These are phyloP conservation scores for Hanseniaspora occidentalis DNA, from an alignment of 805 yeast genomes.

Conservation along the genomic window DNA sequence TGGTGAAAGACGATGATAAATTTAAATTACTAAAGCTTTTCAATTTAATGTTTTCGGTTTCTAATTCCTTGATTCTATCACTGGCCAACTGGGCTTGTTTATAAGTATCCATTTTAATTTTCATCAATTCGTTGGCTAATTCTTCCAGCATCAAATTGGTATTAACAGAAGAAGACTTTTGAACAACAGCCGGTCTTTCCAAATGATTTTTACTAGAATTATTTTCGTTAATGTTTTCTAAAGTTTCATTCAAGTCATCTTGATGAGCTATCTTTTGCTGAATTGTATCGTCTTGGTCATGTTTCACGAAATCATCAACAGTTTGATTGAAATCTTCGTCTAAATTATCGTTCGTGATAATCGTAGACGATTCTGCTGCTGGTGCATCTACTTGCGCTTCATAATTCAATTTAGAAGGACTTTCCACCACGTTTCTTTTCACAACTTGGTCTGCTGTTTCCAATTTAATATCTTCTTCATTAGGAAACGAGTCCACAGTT, in stretches of 20 bases:
- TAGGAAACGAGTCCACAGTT: background rate
- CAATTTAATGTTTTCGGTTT: slow-evolving; percentile 23
- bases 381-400: too few relatives aligned
- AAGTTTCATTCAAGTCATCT: too few relatives aligned
- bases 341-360: too few relatives aligned
- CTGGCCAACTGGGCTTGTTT: slow-evolving; percentile 47
- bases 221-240: background rate
- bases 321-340: too few relatives aligned
- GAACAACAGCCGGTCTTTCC: slow-evolving; percentile 22
- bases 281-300: too few relatives aligned
- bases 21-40: slow-evolving; percentile 6
- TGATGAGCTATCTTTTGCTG: too few relatives aligned
- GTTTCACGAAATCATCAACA: too few relatives aligned
- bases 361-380: too few relatives aligned
- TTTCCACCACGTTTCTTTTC: background rate
- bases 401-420: too few relatives aligned
- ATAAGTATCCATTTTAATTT: slow-evolving; percentile 31
- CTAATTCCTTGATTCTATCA: slow-evolving; percentile 37
- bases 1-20: too few relatives aligned
- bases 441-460: background rate
- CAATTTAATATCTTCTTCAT: background rate
- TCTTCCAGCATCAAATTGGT: slow-evolving; percentile 19
- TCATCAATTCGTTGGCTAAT: slow-evolving; percentile 24
- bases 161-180: slow-evolving; percentile 19
- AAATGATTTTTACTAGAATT: background rate